Conservation (phyloP, 176 grass and related monocot genomes). For the barley (Hordeum vulgare) region DNA sequence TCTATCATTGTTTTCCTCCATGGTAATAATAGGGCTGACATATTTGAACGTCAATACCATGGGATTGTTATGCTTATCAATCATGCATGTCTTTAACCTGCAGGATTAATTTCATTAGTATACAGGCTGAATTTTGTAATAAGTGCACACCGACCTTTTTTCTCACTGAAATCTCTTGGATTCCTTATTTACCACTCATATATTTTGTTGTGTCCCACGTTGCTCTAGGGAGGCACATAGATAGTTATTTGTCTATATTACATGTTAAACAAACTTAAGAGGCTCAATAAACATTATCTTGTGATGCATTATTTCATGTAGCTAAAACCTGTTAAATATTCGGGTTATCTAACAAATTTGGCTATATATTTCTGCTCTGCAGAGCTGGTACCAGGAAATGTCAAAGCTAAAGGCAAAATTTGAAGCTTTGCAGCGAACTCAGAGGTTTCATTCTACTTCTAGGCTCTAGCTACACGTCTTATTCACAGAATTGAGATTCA, state of each 20-base stretch:
- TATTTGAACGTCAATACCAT: not conserved
- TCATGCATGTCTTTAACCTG: not conserved
- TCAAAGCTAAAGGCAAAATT: slow-evolving; percentile 90
- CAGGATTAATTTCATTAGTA: not conserved
- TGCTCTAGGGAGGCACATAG: not conserved
- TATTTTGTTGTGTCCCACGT: not conserved
- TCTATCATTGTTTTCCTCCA: not conserved
- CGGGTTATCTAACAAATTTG: not conserved
- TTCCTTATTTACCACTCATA: not conserved
- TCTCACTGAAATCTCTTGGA: not conserved
- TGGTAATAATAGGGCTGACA: not conserved
- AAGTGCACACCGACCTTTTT: not conserved
- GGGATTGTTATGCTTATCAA: not conserved
- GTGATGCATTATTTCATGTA: not conserved
- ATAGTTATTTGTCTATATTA: not conserved
- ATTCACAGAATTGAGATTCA: not conserved
- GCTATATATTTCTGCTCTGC: not conserved
- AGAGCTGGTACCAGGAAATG: slow-evolving; percentile 95
- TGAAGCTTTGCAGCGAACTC: slow-evolving; percentile 74
- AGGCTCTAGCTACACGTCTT: not conserved
- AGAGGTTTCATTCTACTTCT: slow-evolving; percentile 50
- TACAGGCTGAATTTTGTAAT: not conserved
- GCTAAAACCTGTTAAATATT: not conserved
- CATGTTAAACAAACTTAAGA: not conserved
- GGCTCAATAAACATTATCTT: not conserved